Evolutionary conservation across 371 early-diverging fungal species (phyloP), one percentile per base, ranked within the genome.

Genomic region (Quaeritorhiza haematococci): DNA sequence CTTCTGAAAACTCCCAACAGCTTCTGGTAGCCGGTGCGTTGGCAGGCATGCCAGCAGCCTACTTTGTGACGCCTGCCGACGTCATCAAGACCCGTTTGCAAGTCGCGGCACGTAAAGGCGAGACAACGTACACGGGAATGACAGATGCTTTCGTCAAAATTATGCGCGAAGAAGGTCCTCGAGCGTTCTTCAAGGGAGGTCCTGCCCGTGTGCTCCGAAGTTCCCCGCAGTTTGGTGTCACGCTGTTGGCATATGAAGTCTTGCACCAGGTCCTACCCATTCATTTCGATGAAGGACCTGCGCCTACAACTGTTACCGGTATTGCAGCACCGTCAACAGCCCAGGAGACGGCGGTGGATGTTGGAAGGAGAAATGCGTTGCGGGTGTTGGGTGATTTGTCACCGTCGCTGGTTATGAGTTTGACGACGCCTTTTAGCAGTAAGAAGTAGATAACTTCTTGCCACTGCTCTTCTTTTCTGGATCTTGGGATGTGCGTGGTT

Each of bases 51-150:
- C 95, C 96, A 19, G 96, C 92, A 28, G 96, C 98, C 23, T 95
- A 94, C 67, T 83, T 96, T 35, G 92, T 94, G 38, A 96, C 98
- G 0, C 98, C 97, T 4, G 95, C 95, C 21, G 98, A 98, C 75
- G 98, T 98, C 17, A 95, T 96, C 80, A 98, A 98, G 76, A 98
- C 98, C 2, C 86, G 98, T 57, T 76, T 98, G 13, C 98, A 98
- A 72, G 97, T 96, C 24, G 92, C 91, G 49, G 89, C 93, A 13
- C 75, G 86, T 17, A 83, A 86, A 51, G 96, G 98, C 42, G 90
- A 96, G 62, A 88, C 92, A 3, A 72, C 81, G 4, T 96, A 92
- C 75, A 79, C 63, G 7, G 97, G 97, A 47, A 87, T 98, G 45
- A 33, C 71, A 1, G 94, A 96, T 69, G 93, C 93, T 23, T 85